Conservation (phyloP, 2,329 filamentous ascomycete species). For the Phyllosticta paracitricarpa region DNA sequence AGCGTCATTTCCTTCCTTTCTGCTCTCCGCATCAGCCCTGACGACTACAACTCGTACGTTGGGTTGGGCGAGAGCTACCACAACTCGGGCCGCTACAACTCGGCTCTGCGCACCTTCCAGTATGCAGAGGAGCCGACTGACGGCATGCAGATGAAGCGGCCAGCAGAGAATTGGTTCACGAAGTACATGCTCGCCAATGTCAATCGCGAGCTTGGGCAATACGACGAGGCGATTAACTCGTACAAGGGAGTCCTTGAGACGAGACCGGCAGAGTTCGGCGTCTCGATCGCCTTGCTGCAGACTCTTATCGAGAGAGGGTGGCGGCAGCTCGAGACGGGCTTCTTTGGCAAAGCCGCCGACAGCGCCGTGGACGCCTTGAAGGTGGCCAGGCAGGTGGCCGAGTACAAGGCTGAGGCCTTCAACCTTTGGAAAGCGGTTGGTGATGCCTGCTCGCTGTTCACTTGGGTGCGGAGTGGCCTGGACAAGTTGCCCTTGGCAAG, state of each 20-base stretch:
- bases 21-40: constrained; percentile 70
- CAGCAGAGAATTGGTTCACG: constrained; percentile 80
- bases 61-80: constrained; percentile 97
- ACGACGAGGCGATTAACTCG: constrained; percentile 66
- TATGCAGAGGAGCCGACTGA: constrained; percentile 71
- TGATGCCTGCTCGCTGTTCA: constrained; percentile 79
- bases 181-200: constrained; percentile 96
- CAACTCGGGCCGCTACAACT: constrained; percentile 83
- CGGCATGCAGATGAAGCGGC: constrained; percentile 42
- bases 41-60: constrained; percentile 92
- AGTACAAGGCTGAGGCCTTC: constrained; percentile 60
- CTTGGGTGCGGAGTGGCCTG: constrained; percentile 60
- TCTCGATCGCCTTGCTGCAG: constrained; percentile 78
- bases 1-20: constrained; percentile 88
- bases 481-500: constrained; percentile 50
- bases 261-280: constrained; percentile 69
- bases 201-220: constrained; percentile 83
- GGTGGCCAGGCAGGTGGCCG: constrained; percentile 53
- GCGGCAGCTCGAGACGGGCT: constrained; percentile 66
- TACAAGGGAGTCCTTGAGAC: constrained; percentile 64
- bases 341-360: constrained; percentile 73
- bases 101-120: constrained; percentile 83
- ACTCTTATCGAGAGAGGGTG: constrained; percentile 75
- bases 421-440: constrained; percentile 93
- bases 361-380: constrained; percentile 60